phyloP scores from a whole-genome alignment of 2,329 filamentous ascomycete genomes.

The Ascomycota sp. region DNA sequence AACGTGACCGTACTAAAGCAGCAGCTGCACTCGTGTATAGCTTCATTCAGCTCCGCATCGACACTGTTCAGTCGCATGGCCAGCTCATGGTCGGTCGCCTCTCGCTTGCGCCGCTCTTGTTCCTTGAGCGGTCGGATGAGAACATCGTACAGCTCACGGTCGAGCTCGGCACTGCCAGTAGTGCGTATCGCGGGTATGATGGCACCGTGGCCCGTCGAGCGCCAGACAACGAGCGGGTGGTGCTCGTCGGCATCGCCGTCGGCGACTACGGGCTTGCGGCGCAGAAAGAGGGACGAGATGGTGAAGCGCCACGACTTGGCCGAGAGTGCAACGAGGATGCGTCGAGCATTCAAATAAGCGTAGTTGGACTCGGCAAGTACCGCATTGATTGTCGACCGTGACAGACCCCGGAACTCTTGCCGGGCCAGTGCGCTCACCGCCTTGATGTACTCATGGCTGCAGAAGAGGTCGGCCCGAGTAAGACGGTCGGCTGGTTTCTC shows the following conservation, averaged over 20 bases:
- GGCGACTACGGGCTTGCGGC: slow-evolving; percentile 35
- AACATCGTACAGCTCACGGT: slow-evolving; percentile 38
- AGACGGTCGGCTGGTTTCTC: slow-evolving; percentile 11
- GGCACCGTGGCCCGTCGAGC: slow-evolving; percentile 31
- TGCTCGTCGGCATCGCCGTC: slow-evolving; percentile 34
- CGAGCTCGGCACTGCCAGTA: slow-evolving; percentile 45
- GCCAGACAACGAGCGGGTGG: slow-evolving; percentile 44
- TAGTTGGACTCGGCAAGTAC: slow-evolving; percentile 67
- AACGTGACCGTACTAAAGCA: slow-evolving; percentile 54
- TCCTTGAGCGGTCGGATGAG: slow-evolving; percentile 32
- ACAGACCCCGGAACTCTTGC: slow-evolving; percentile 57
- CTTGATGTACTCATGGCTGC: slow-evolving; percentile 43
- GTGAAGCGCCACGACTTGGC: slow-evolving; percentile 62
- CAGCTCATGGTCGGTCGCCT: slow-evolving; percentile 29
- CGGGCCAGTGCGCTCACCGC: slow-evolving; percentile 49
- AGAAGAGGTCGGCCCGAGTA: slow-evolving; percentile 47
- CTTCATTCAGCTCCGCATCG: slow-evolving; percentile 35
- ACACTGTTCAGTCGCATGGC: slow-evolving; percentile 33
- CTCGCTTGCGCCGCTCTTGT: slow-evolving; percentile 20
- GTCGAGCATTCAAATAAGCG: slow-evolving; percentile 52
- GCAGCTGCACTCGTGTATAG: slow-evolving; percentile 53
- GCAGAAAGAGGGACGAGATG: slow-evolving; percentile 48
- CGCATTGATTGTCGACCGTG: slow-evolving; percentile 53
- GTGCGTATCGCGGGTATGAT: slow-evolving; percentile 40
- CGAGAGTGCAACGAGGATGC: slow-evolving; percentile 46